These are phyloP conservation scores for Lepraria neglecta DNA, from an alignment of 495 filamentous ascomycete species.

Conservation along the genomic window DNA sequence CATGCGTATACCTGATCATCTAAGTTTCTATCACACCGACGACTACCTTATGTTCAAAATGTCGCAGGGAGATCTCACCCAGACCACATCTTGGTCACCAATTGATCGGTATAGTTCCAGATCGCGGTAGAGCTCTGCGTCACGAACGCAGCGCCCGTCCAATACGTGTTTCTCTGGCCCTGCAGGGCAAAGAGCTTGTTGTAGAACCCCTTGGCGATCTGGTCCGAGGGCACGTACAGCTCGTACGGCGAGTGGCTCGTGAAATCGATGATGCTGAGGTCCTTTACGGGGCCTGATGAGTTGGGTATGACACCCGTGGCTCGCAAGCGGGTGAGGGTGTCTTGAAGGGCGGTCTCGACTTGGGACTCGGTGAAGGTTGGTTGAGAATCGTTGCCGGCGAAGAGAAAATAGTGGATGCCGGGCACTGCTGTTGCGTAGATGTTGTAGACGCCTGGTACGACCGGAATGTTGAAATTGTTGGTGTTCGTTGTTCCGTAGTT, in stretches of 20 bases:
- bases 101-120: conserved; percentile 33
- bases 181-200: conserved; percentile 36
- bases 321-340: conserved; percentile 6
- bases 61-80: background rate
- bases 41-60: no score
- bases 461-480: conserved; percentile 14
- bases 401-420: conserved; percentile 15
- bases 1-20: background rate
- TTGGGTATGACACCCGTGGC: conserved; percentile 10
- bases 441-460: conserved; percentile 18
- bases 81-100: conserved; percentile 1
- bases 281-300: background rate
- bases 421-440: conserved; percentile 9
- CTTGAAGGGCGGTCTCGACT: conserved; percentile 1
- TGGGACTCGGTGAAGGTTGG: conserved; percentile 11
- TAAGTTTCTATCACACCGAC: background rate
- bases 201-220: conserved; percentile 38
- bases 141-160: conserved; percentile 33
- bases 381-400: conserved; percentile 9
- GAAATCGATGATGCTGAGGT: conserved; percentile 17
- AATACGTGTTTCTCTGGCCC: conserved; percentile 36
- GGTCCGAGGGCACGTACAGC: conserved; percentile 27
- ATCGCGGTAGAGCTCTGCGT: conserved; percentile 32
- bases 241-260: conserved; percentile 33
- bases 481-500: conserved; percentile 16